These are phyloP conservation scores for Termitomyces titanicus DNA, from an alignment of 768 basidiomycete genomes.

Conservation along the genomic window DNA sequence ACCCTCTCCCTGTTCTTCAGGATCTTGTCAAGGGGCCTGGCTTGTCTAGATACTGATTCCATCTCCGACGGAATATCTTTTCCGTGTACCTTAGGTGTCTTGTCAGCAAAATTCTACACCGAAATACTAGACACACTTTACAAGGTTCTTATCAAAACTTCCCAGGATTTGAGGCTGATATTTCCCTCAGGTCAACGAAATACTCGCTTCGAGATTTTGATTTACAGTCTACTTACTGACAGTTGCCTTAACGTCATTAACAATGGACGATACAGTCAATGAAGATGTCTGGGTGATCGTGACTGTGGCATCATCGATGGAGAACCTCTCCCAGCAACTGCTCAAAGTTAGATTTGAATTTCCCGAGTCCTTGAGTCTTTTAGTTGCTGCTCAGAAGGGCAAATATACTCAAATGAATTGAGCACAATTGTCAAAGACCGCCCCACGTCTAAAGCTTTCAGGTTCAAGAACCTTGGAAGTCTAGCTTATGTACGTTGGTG, in stretches of 20 bases:
- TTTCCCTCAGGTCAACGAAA: not conserved
- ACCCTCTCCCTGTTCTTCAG: conserved; percentile 12
- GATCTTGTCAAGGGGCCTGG: conserved; percentile 30
- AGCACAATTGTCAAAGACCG: conserved; percentile 58
- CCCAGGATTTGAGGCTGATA: conserved; percentile 55
- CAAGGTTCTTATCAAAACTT: conserved; percentile 65
- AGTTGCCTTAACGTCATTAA: conserved; percentile 59
- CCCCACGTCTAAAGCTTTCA: conserved; percentile 49
- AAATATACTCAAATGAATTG: conserved; percentile 63
- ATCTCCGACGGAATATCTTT: conserved; percentile 66
- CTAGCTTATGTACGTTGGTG: conserved; percentile 81
- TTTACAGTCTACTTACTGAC: conserved; percentile 38
- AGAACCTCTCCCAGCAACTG: conserved; percentile 72
- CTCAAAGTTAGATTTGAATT: conserved; percentile 53
- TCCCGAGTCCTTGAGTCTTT: conserved; percentile 9
- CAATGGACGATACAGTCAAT: conserved; percentile 48
- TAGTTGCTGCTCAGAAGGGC: conserved; percentile 78
- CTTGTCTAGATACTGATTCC: conserved; percentile 71
- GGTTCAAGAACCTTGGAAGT: conserved; percentile 70
- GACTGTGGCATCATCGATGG: conserved; percentile 65
- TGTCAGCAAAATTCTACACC: not conserved
- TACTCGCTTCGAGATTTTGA: not conserved
- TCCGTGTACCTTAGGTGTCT: conserved; percentile 51
- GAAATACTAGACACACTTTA: conserved; percentile 37
- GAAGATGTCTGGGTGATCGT: conserved; percentile 76